phyloP scores from a whole-genome alignment of 495 filamentous ascomycete genomes.

The Penicillium fimorum region DNA sequence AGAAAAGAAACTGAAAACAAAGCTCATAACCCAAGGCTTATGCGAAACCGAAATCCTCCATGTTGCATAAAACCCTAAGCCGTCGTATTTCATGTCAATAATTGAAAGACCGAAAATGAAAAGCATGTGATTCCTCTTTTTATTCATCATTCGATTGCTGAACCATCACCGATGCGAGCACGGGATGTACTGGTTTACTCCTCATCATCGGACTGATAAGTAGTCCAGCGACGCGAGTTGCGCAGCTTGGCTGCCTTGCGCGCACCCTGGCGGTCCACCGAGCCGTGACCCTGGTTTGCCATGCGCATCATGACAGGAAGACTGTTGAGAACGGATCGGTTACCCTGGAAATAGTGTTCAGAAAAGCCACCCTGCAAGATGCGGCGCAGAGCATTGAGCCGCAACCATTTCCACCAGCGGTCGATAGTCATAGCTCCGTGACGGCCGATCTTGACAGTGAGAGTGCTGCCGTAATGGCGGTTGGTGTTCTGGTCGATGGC shows the following conservation, averaged over 20 bases:
- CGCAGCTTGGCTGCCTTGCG: constrained; percentile 37
- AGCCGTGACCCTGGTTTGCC: constrained; percentile 8
- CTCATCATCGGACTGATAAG: constrained; percentile 28
- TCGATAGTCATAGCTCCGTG: constrained; percentile 77
- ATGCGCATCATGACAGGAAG: constrained; percentile 57
- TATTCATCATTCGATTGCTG: background rate
- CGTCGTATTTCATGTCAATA: background rate
- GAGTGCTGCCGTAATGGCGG: constrained; percentile 70
- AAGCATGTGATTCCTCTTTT: background rate
- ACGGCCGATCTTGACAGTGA: constrained; percentile 72
- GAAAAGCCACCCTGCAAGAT: constrained; percentile 77
- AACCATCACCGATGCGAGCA: background rate
- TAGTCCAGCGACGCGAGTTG: constrained; percentile 39
- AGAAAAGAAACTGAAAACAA: constrained; percentile 1
- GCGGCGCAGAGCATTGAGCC: constrained; percentile 72
- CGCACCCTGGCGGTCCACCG: constrained; percentile 29
- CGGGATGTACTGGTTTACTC: background rate
- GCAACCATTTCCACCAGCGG: constrained; percentile 84
- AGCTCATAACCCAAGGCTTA: background rate
- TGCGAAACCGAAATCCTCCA: background rate
- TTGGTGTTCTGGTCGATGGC: constrained; percentile 73
- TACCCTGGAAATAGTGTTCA: constrained; percentile 79
- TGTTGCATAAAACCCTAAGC: background rate
- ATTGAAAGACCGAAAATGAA: background rate
- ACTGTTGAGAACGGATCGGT: constrained; percentile 74